A percentile compares a stretch with the other conserved stretches of the same genome.
Conservation (phyloP, 1,284 basidiomycete genomes). For the Irpex sp. region DNA sequence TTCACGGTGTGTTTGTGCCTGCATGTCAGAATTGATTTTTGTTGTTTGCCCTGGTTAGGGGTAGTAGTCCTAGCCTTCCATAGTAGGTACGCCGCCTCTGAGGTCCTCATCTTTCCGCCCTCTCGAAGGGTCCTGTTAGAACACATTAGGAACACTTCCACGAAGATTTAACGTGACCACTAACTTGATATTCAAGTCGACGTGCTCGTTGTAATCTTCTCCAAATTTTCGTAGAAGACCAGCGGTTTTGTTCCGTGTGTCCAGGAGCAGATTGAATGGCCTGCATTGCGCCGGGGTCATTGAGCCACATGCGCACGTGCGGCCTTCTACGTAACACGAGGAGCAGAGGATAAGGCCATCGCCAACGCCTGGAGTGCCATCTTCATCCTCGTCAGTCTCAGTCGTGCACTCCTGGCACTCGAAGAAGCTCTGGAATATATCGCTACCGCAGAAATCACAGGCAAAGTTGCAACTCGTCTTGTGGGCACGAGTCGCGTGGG, state of each 20-base stretch:
- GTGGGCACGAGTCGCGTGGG: slow-evolving; percentile 12
- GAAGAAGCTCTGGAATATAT: slow-evolving; percentile 77
- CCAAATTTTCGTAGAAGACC: slow-evolving; percentile 10
- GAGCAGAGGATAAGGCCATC: slow-evolving; percentile 58
- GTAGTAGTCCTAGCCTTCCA: neutral
- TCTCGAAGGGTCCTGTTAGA: neutral
- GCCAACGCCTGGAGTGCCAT: slow-evolving; percentile 18
- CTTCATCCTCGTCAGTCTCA: slow-evolving; percentile 1
- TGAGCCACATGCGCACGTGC: slow-evolving; percentile 52
- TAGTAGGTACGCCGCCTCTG: slow-evolving; percentile 31
- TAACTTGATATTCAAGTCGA: neutral
- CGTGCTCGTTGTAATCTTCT: neutral
- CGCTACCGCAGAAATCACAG: slow-evolving; percentile 75
- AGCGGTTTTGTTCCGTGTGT: slow-evolving; percentile 37
- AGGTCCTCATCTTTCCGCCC: slow-evolving; percentile 18
- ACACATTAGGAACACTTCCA: neutral
- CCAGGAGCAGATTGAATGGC: slow-evolving; percentile 35
- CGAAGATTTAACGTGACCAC: neutral
- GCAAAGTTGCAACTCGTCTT: slow-evolving; percentile 26
- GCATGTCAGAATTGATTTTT: neutral
- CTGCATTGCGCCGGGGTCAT: slow-evolving; percentile 61
- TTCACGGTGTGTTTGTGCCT: neutral
- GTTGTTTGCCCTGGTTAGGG: neutral
- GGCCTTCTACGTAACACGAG: slow-evolving; percentile 71
- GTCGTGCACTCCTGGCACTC: slow-evolving; percentile 50